These are phyloP conservation scores for Chrysoporthe deuterocubensis DNA, from an alignment of 2,329 filamentous ascomycete genomes.

Conservation along the genomic window DNA sequence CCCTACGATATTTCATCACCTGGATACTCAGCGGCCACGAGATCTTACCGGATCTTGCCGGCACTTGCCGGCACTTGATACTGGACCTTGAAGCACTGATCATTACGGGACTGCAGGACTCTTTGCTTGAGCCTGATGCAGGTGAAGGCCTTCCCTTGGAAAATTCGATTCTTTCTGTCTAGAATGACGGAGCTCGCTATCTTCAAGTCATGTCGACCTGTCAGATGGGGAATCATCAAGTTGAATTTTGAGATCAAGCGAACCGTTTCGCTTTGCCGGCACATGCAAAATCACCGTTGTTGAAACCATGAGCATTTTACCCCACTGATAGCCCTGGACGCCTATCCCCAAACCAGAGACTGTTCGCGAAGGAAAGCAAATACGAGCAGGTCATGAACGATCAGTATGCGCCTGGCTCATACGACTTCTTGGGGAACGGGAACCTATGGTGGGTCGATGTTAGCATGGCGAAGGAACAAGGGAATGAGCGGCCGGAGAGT, in stretches of 20 bases:
- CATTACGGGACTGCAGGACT: background rate
- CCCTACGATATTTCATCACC: background rate
- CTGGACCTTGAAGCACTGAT: background rate
- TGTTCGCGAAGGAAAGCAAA: slow-evolving; percentile 19
- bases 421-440: slow-evolving; percentile 82
- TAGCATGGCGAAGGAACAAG: slow-evolving; percentile 14
- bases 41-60: background rate
- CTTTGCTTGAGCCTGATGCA: background rate
- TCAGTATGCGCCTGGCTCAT: slow-evolving; percentile 48
- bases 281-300: slow-evolving; percentile 29
- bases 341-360: slow-evolving; percentile 19
- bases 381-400: slow-evolving; percentile 34
- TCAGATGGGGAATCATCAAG: slow-evolving; percentile 37
- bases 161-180: slow-evolving; percentile 21
- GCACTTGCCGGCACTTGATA: background rate
- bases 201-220: slow-evolving; percentile 26
- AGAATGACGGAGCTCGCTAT: slow-evolving; percentile 25
- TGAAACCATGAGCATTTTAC: slow-evolving; percentile 32
- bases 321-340: slow-evolving; percentile 27
- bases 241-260: slow-evolving; percentile 38
- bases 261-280: slow-evolving; percentile 24
- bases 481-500: background rate
- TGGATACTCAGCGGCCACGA: slow-evolving; percentile 3
- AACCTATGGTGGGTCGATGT: slow-evolving; percentile 54
- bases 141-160: background rate